Percentiles rank a stretch among this genome's conserved stretches.
These are phyloP conservation scores for Gaertneriomyces semiglobifer DNA, from an alignment of 192 early-diverging fungal genomes.

Conservation along the genomic window DNA sequence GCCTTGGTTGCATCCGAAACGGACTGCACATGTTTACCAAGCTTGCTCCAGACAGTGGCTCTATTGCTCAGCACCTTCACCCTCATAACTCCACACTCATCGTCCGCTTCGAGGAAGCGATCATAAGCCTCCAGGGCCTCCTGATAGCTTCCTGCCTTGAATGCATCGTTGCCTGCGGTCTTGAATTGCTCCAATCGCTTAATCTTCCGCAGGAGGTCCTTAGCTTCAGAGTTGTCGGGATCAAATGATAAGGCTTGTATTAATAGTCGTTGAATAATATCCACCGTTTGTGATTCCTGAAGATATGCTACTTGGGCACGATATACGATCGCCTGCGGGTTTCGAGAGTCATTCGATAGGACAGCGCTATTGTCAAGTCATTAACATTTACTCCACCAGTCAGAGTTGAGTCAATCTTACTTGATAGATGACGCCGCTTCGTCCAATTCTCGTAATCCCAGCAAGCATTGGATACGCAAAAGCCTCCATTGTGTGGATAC, in stretches of 20 bases:
- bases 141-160: constrained; percentile 51
- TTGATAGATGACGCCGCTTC: constrained; percentile 61
- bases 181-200: constrained; percentile 63
- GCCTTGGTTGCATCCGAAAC: constrained; percentile 64
- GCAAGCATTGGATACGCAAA: constrained; percentile 60
- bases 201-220: constrained; percentile 61
- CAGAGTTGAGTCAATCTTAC: constrained; percentile 32
- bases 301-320: constrained; percentile 67
- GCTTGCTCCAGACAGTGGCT: constrained; percentile 51
- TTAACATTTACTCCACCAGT: neutral
- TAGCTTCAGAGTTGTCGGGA: constrained; percentile 70
- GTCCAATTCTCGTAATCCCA: constrained; percentile 57
- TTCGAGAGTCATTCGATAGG: constrained; percentile 58
- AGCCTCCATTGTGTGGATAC: constrained; percentile 57
- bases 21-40: constrained; percentile 52
- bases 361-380: constrained; percentile 42
- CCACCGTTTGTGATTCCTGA: constrained; percentile 48
- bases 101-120: constrained; percentile 62
- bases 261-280: constrained; percentile 35
- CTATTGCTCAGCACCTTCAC: constrained; percentile 73
- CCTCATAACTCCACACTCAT: constrained; percentile 57
- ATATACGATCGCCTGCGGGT: constrained; percentile 67
- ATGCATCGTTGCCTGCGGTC: constrained; percentile 72
- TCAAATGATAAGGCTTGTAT: constrained; percentile 68
- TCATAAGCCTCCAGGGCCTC: constrained; percentile 70